Evolutionary conservation across 2,329 filamentous ascomycete species (phyloP).

Genomic region (Fusarium nodosum): DNA sequence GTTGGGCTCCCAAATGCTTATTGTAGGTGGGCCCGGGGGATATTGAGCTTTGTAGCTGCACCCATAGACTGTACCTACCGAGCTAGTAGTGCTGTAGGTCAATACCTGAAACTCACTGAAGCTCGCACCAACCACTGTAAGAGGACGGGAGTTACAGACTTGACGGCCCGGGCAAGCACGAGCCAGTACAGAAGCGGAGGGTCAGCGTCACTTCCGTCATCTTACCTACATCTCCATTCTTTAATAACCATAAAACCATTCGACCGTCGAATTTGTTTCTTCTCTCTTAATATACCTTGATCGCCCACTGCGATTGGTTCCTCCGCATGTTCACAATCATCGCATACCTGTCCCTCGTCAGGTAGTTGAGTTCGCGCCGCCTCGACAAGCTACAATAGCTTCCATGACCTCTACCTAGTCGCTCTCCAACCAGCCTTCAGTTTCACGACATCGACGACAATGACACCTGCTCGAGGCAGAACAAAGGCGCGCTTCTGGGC

Average conservation of each 20-base stretch:
- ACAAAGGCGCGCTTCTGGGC: slow-evolving; percentile 59
- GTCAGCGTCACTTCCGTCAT: slow-evolving; percentile 36
- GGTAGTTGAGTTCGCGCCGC: slow-evolving; percentile 2
- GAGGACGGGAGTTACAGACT: slow-evolving; percentile 16
- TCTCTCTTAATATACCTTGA: background rate
- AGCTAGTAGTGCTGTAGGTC: background rate
- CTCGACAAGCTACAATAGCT: slow-evolving; percentile 24
- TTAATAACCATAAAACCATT: slow-evolving; percentile 14
- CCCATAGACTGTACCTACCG: background rate
- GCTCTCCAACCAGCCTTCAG: slow-evolving; percentile 14
- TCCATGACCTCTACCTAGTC: slow-evolving; percentile 33
- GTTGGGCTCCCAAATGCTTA: background rate
- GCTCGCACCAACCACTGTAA: slow-evolving; percentile 24
- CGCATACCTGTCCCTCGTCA: slow-evolving; percentile 21
- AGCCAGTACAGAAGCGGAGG: slow-evolving; percentile 24
- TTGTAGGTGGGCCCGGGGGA: background rate
- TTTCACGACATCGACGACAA: slow-evolving; percentile 40
- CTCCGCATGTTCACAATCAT: slow-evolving; percentile 11
- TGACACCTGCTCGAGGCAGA: slow-evolving; percentile 55
- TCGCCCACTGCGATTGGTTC: slow-evolving; percentile 16
- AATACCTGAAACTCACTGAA: slow-evolving; percentile 14
- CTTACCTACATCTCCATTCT: slow-evolving; percentile 16
- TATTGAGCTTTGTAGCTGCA: background rate
- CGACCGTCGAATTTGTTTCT: background rate
- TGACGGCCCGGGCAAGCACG: slow-evolving; percentile 26